Percentiles rank a stretch among this genome's conserved stretches.
Conservation (phyloP, 148 eudicot species). For the Vaccinium corymbosum region DNA sequence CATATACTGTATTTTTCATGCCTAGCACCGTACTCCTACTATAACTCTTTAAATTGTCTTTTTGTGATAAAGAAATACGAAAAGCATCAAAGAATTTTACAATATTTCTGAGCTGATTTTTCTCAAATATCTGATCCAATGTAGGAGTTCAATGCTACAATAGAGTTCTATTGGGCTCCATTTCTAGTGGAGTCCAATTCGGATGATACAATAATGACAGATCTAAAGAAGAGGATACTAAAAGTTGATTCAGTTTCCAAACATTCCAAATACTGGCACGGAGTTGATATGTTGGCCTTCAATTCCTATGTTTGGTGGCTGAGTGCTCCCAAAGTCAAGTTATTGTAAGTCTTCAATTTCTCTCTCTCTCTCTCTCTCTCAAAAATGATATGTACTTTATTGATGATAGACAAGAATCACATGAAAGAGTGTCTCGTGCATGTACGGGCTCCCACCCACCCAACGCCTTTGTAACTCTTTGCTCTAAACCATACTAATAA, state of each 20-base stretch:
- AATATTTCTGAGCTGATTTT: not conserved
- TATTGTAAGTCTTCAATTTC: conserved; percentile 45
- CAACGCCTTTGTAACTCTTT: too few species aligned
- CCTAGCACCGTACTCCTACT: too few species aligned
- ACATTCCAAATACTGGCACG: conserved; percentile 76
- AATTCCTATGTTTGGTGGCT: conserved; percentile 98
- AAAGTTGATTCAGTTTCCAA: conserved; percentile 74
- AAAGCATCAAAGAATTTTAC: not conserved
- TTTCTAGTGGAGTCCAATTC: conserved; percentile 82
- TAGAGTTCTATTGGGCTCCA: conserved; percentile 98
- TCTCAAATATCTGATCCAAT: not conserved
- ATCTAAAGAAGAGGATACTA: conserved; percentile 66
- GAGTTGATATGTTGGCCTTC: conserved; percentile 79
- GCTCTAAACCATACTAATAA: too few species aligned
- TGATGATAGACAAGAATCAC: too few species aligned
- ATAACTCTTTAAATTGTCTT: too few species aligned
- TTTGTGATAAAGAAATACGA: too few species aligned
- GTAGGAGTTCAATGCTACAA: conserved; percentile 78
- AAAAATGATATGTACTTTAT: too few species aligned
- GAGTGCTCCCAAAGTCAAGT: conserved; percentile 64
- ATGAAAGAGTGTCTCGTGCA: too few species aligned
- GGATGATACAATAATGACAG: conserved; percentile 54
- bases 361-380: too few species aligned
- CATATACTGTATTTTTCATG: too few species aligned
- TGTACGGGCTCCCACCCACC: too few species aligned